Conservation (phyloP, 257 asterid species). For the Solanum etuberosum region DNA sequence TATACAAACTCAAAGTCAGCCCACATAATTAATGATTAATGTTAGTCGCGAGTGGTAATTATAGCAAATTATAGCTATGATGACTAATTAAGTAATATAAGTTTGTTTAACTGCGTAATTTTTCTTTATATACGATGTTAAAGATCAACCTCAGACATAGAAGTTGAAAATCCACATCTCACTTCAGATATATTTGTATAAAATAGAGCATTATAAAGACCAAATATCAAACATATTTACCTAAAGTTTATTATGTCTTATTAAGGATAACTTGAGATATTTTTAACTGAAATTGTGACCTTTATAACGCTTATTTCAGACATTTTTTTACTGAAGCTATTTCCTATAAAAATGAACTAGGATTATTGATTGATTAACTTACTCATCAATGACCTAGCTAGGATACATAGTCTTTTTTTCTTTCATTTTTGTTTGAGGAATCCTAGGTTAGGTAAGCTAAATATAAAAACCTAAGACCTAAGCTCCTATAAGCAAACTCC, state of each 20-base stretch:
- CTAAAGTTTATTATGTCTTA: not conserved
- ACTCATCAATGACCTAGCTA: not conserved
- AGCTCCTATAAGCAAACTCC: not conserved
- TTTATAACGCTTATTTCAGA: no score
- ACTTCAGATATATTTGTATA: not conserved
- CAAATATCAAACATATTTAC: not conserved
- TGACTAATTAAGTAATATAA: no score
- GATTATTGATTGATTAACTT: not conserved
- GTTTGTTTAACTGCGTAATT: no score
- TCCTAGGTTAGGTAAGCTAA: not conserved
- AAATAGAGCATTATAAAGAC: not conserved
- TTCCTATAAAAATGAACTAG: not conserved
- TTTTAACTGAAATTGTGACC: not conserved
- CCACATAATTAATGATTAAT: no score
- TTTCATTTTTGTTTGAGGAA: not conserved
- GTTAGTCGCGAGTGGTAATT: no score
- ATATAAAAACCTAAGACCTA: not conserved
- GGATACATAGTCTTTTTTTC: not conserved
- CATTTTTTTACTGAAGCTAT: not conserved
- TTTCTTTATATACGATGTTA: not conserved
- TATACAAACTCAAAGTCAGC: no score
- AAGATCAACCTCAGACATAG: not conserved
- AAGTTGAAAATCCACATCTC: not conserved
- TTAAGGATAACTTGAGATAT: not conserved
- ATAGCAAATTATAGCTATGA: no score